phyloP scores from a whole-genome alignment of 768 basidiomycete species.

The Kwoniella dendrophila region DNA sequence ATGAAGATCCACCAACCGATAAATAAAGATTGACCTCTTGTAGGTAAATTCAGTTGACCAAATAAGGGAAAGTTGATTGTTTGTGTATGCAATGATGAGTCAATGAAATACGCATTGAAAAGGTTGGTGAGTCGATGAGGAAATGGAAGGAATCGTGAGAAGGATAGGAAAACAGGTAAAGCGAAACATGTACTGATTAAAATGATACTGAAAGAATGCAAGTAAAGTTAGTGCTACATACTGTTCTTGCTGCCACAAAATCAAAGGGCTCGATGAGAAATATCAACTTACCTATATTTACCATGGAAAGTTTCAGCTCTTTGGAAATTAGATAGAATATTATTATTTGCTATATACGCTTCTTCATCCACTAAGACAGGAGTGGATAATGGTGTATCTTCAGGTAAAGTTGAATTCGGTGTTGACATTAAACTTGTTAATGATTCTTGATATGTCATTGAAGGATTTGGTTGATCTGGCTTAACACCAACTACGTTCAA shows the following conservation, averaged over 20 bases:
- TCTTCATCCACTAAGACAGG: neutral
- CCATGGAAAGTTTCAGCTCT: neutral
- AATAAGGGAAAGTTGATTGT: neutral
- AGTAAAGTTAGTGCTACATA: neutral
- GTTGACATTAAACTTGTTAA: neutral
- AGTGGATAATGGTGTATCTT: neutral
- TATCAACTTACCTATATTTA: neutral
- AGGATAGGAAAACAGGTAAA: neutral
- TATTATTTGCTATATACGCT: neutral
- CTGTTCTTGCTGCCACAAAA: neutral
- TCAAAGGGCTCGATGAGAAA: neutral
- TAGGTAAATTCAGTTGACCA: neutral
- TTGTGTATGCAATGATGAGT: neutral
- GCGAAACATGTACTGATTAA: neutral
- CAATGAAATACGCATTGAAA: neutral
- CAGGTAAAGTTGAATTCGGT: neutral
- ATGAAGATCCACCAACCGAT: neutral
- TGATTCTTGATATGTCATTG: slow-evolving; percentile 3
- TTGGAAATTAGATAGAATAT: neutral
- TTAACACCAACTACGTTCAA: neutral
- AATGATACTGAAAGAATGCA: neutral
- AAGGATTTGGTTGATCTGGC: slow-evolving; percentile 4
- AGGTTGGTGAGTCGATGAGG: neutral
- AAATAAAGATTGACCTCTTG: slow-evolving; percentile 2
- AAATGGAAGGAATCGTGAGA: neutral